phyloP scores from a whole-genome alignment of 2,329 filamentous ascomycete species.

The Colletotrichum echinochloae region DNA sequence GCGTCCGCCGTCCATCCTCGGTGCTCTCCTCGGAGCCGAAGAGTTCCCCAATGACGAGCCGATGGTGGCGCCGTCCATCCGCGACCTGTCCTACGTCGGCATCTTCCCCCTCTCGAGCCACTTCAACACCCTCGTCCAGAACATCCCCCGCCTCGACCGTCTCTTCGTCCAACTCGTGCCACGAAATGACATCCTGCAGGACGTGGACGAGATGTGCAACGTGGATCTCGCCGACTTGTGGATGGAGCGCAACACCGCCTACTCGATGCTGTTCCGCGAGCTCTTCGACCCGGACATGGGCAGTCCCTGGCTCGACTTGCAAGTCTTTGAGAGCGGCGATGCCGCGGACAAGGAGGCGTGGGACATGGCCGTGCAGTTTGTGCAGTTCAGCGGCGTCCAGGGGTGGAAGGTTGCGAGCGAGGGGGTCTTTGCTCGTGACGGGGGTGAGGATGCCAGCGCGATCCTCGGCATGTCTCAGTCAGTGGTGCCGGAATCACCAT shows the following conservation, averaged over 20 bases:
- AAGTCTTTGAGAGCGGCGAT: conserved; percentile 64
- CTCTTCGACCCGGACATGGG: conserved; percentile 49
- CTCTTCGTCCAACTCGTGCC: conserved; percentile 66
- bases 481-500: conserved; percentile 34
- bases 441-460: conserved; percentile 31
- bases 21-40: conserved; percentile 59
- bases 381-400: conserved; percentile 50
- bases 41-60: conserved; percentile 52
- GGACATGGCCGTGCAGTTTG: conserved; percentile 57
- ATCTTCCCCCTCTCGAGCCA: conserved; percentile 76
- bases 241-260: conserved; percentile 66
- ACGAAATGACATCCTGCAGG: conserved; percentile 48
- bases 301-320: conserved; percentile 55
- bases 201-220: conserved; percentile 52
- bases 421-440: conserved; percentile 57
- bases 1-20: conserved; percentile 71
- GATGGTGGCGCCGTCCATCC: conserved; percentile 57
- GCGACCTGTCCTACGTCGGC: conserved; percentile 69
- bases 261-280: conserved; percentile 58
- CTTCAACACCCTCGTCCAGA: conserved; percentile 61
- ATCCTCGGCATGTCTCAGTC: conserved; percentile 38
- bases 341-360: conserved; percentile 58
- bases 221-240: conserved; percentile 60
- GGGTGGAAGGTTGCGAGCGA: conserved; percentile 59
- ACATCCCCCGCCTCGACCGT: conserved; percentile 63